Evolutionary conservation across 345 rosid genomes (phyloP).

Genomic region (Hibiscus syriacus): DNA sequence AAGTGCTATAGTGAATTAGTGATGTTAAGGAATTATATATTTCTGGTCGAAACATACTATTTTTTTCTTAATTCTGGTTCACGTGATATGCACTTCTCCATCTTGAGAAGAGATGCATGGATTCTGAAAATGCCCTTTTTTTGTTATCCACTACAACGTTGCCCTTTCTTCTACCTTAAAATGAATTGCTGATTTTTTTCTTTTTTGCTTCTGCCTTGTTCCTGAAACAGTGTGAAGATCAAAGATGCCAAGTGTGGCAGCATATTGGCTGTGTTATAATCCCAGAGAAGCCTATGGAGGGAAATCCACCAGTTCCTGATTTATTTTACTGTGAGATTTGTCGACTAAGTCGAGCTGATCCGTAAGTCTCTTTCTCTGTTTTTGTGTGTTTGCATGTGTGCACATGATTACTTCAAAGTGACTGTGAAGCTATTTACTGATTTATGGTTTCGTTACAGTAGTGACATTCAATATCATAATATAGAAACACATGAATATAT

Average conservation of each 20-base stretch:
- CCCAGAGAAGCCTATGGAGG: constrained; percentile 71
- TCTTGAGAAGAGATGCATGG: background rate
- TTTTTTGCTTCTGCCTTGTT: background rate
- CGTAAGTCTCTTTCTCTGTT: constrained; percentile 43
- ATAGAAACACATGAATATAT: background rate
- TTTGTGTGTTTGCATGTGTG: background rate
- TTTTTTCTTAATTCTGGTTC: background rate
- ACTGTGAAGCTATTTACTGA: background rate
- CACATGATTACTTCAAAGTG: background rate
- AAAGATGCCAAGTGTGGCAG: constrained; percentile 71
- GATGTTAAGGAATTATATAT: background rate
- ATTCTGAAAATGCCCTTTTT: background rate
- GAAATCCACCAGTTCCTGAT: constrained; percentile 60
- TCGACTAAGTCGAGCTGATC: constrained; percentile 89
- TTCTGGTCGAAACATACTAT: background rate
- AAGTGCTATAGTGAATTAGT: background rate
- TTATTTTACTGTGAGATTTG: constrained; percentile 78
- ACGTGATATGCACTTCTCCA: background rate
- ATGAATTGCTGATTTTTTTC: background rate
- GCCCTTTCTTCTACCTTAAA: background rate
- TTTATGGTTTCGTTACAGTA: background rate
- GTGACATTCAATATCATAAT: background rate
- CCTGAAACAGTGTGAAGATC: constrained; percentile 69
- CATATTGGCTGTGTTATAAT: constrained; percentile 72
- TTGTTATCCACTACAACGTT: background rate